These are phyloP conservation scores for Hypoxylon rubiginosum DNA, from an alignment of 2,329 filamentous ascomycete species.

Conservation along the genomic window DNA sequence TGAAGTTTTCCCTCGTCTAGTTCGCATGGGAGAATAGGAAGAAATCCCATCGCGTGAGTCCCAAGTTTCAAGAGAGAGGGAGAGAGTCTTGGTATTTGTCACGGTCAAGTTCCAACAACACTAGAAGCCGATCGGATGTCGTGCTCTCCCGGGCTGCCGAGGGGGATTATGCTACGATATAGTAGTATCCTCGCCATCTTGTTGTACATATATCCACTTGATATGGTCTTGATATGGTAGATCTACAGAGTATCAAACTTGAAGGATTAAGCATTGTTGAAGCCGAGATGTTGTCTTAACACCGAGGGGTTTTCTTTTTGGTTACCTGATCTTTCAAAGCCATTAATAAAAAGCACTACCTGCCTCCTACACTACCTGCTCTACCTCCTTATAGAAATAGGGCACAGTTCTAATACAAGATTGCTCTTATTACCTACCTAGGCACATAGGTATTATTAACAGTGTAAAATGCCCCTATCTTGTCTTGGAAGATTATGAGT, in stretches of 20 bases:
- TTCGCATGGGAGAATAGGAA: constrained; percentile 10
- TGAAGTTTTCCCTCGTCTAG: background rate
- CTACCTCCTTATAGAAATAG: no score
- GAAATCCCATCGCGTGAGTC: constrained; percentile 11
- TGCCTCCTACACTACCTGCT: no score
- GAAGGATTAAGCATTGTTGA: constrained; percentile 16
- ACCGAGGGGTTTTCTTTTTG: constrained; percentile 3
- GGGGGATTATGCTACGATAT: constrained; percentile 26
- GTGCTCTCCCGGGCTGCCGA: constrained; percentile 27
- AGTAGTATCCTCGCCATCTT: constrained; percentile 2
- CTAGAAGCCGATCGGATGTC: constrained; percentile 25
- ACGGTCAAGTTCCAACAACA: constrained; percentile 12
- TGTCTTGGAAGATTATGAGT: no score
- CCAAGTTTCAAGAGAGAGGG: constrained; percentile 36
- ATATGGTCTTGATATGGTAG: constrained; percentile 19
- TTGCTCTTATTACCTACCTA: no score
- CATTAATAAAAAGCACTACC: no score
- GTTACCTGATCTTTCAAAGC: background rate
- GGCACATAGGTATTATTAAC: no score
- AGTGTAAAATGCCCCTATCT: no score
- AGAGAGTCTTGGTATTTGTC: constrained; percentile 10
- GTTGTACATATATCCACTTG: constrained; percentile 23
- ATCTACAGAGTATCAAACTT: constrained; percentile 41
- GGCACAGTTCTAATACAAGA: no score
- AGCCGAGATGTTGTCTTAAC: background rate